phyloP scores from a whole-genome alignment of 768 basidiomycete species.

The Psilocybe cyanescens region DNA sequence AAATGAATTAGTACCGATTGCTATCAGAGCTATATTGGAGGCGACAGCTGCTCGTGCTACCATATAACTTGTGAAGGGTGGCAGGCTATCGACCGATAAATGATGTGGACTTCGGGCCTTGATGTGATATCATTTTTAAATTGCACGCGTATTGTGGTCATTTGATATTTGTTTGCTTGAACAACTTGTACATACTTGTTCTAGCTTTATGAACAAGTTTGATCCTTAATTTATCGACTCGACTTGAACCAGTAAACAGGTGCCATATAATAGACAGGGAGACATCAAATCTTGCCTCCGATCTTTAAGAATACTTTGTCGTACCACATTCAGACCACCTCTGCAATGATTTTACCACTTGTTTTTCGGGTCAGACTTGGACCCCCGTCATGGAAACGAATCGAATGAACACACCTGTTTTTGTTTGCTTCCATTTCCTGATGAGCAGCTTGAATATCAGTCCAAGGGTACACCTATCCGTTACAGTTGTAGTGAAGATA shows the following conservation, averaged over 20 bases:
- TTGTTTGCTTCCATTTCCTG: slow-evolving; percentile 81
- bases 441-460: slow-evolving; percentile 78
- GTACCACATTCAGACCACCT: slow-evolving; percentile 32
- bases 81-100: not conserved
- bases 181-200: no score
- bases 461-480: slow-evolving; percentile 77
- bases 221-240: no score
- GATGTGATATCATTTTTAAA: not conserved
- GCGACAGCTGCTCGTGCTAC: not conserved
- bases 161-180: not conserved
- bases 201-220: no score
- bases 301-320: not conserved
- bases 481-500: not conserved
- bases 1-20: not conserved
- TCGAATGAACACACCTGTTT: slow-evolving; percentile 39
- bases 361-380: slow-evolving; percentile 4
- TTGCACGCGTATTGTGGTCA: not conserved
- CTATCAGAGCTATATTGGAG: not conserved
- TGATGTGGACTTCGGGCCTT: not conserved
- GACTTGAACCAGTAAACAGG: no score
- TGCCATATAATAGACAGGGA: no score
- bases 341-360: slow-evolving; percentile 53
- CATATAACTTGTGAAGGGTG: not conserved
- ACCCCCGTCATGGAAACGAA: slow-evolving; percentile 4
- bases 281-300: no score